Evolutionary conservation across 1,284 basidiomycete genomes (phyloP), one percentile per base, ranked within the genome.

Genomic region (Ceratobasidium sp.): DNA sequence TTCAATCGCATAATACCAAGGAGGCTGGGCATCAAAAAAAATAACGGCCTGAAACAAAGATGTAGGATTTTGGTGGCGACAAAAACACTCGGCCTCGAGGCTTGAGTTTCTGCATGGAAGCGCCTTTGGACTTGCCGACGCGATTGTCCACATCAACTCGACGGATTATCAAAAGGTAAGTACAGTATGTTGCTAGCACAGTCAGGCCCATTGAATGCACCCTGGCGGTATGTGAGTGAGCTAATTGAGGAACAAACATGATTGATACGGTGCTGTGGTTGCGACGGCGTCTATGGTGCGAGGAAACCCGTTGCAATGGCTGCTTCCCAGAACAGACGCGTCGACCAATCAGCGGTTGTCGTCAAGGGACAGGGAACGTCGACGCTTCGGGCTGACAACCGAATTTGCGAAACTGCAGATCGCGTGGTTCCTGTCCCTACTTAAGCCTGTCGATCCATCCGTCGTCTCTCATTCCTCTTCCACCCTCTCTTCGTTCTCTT

Each of bases 401-500:
- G 64, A 69, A 69, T 69, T 69, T 69, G 64, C 64, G 38, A 9
- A 55, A 16, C 41, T 54, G 64, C 64, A 69, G 64, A 69, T 69
- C 64, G 21, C 41, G 23, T 2, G 7, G 1, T 41, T 38, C 52
- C 52, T 69, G 46, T 44, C 55, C 55, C 23, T 26, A 30, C 50
- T 2, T 26, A 21, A 47, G 30, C 55, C 26, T 50, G 52, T 1
- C 23, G 41, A 69, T 46, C 41, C 26, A 16, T 16, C 11, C 32
- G 38, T 63, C 32, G 41, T 63, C 49, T 66, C 63, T 58, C 71
- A 44, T 50, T 62, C 55, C n/a, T 59, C 57, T 62, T 55, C 66
- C 72, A 69, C 57, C 62, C 54, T 63, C 57, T 52, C 30, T 59
- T 59, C 69, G 54, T 47, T 72, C 67, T 57, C 61, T 72, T 71